Percentiles rank a stretch among this genome's conserved stretches.
phyloP scores from a whole-genome alignment of 495 filamentous ascomycete genomes.

The Lichina pygmaea region DNA sequence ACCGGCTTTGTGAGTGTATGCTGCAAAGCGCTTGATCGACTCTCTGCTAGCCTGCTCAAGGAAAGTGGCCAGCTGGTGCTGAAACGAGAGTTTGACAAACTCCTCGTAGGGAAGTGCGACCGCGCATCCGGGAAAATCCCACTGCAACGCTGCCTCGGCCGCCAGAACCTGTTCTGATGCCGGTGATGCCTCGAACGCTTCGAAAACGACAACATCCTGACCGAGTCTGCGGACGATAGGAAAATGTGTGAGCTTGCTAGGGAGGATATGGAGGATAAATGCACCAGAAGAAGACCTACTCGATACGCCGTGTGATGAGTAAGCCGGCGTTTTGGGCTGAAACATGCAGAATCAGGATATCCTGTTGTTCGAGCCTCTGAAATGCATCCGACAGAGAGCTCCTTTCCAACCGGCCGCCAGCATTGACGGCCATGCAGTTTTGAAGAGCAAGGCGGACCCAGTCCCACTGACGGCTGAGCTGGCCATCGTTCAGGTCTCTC shows the following conservation, averaged over 20 bases:
- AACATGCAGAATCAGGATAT: constrained; percentile 20
- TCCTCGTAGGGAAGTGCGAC: constrained; percentile 12
- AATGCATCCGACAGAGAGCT: constrained; percentile 13
- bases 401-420: constrained; percentile 13
- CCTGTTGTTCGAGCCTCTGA: constrained; percentile 7
- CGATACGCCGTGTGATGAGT: constrained; percentile 15
- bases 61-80: constrained; percentile 20
- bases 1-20: constrained; percentile 21
- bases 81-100: constrained; percentile 20
- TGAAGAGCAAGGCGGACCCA: constrained; percentile 11
- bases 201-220: constrained; percentile 15
- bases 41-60: constrained; percentile 31
- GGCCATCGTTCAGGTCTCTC: constrained; percentile 3
- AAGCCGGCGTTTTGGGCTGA: constrained; percentile 28
- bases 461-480: constrained; percentile 10
- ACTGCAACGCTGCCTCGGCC: constrained; percentile 15
- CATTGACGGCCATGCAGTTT: constrained; percentile 11
- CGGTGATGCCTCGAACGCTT: constrained; percentile 29
- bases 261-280: not conserved
- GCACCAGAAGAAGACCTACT: constrained; percentile 12
- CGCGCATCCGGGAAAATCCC: constrained; percentile 19
- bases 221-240: not conserved
- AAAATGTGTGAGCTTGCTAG: not conserved
- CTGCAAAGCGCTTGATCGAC: constrained; percentile 22
- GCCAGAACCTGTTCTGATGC: constrained; percentile 18